Evolutionary conservation across 192 early-diverging fungal genomes (phyloP).

Genomic region (Coemansia sp.): DNA sequence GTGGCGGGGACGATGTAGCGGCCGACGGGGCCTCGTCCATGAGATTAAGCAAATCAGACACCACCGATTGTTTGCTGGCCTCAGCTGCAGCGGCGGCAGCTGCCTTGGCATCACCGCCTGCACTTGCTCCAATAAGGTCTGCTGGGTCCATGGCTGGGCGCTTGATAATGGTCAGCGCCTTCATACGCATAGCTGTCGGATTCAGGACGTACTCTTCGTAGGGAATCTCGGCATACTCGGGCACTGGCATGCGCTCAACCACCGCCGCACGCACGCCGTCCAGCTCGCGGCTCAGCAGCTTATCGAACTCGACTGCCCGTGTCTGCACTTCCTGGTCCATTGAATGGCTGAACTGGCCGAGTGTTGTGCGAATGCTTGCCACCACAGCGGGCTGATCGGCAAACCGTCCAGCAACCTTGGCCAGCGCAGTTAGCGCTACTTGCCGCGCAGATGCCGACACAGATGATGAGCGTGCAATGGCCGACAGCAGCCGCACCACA

Average conservation of each 20-base stretch:
- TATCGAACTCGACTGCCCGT: conserved; percentile 87
- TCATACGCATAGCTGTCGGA: conserved; percentile 56
- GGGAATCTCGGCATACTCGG: conserved; percentile 58
- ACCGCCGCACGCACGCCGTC: conserved; percentile 71
- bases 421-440: conserved; percentile 82
- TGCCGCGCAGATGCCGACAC: conserved; percentile 77
- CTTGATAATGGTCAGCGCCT: conserved; percentile 28
- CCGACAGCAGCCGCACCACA: conserved; percentile 72
- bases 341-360: conserved; percentile 65
- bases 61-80: conserved; percentile 28
- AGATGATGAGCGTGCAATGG: conserved; percentile 77
- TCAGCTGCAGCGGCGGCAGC: conserved; percentile 18
- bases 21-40: conserved; percentile 56
- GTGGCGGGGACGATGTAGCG: conserved; percentile 1
- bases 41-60: conserved; percentile 65
- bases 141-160: conserved; percentile 25
- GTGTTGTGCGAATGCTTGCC: conserved; percentile 58
- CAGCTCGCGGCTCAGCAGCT: conserved; percentile 69
- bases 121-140: conserved; percentile 13
- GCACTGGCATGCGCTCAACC: conserved; percentile 93
- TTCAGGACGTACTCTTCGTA: conserved; percentile 54
- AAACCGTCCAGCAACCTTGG: conserved; percentile 87
- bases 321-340: conserved; percentile 92
- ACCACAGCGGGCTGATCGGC: conserved; percentile 26
- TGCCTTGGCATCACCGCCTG: conserved; percentile 11